phyloP scores from a whole-genome alignment of 805 yeast species.

The Yamadazyma ubonensis region DNA sequence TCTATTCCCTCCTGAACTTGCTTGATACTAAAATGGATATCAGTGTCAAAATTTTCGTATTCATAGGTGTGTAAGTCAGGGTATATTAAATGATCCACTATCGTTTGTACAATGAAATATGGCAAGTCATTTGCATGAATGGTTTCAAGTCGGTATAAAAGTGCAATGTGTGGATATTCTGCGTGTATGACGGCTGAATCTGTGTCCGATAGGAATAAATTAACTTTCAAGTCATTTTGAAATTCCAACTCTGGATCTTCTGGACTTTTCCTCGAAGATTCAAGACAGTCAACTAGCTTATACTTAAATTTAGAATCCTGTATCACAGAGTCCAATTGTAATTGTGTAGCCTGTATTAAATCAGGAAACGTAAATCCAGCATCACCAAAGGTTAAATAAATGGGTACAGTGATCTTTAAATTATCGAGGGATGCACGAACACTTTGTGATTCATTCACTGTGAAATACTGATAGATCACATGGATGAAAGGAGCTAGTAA shows the following conservation, averaged over 20 bases:
- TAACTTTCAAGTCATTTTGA: slow-evolving; percentile 8
- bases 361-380: slow-evolving; percentile 63
- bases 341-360: slow-evolving; percentile 48
- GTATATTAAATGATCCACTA: slow-evolving; percentile 29
- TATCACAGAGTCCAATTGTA: slow-evolving; percentile 27
- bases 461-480: neutral
- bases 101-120: slow-evolving; percentile 52
- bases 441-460: neutral
- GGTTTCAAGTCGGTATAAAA: slow-evolving; percentile 22
- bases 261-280: slow-evolving; percentile 3
- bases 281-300: slow-evolving; percentile 5
- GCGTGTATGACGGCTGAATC: slow-evolving; percentile 8
- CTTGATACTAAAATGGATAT: neutral
- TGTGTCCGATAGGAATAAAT: slow-evolving; percentile 10
- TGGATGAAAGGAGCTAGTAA: slow-evolving; percentile 3
- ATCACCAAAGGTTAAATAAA: slow-evolving; percentile 30
- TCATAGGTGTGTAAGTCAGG: slow-evolving; percentile 21
- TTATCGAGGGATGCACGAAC: slow-evolving; percentile 1
- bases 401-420: slow-evolving; percentile 2
- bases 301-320: slow-evolving; percentile 7
- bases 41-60: neutral
- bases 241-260: neutral
- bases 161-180: slow-evolving; percentile 2
- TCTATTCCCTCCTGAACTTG: slow-evolving; percentile 1
- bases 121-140: slow-evolving; percentile 63